A percentile compares a stretch with the other conserved stretches of the same genome.
Conservation (phyloP, 352 stramenopile species). For the Pythium folliculosum region DNA sequence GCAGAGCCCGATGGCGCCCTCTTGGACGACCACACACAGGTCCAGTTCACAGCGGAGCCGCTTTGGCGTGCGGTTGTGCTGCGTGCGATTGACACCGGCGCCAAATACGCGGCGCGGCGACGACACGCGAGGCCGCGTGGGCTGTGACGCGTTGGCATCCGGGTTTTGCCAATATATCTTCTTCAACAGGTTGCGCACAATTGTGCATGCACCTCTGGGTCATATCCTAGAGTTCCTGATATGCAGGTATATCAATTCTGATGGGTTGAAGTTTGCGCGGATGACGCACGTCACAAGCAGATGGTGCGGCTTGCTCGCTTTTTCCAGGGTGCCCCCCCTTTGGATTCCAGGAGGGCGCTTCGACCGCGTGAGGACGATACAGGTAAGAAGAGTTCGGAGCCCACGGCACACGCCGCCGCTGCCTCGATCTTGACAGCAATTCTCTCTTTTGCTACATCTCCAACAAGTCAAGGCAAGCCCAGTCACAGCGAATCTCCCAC, state of each 20-base stretch:
- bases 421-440: background rate
- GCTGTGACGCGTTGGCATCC: background rate
- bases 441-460: constrained; percentile 1
- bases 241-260: constrained; percentile 12
- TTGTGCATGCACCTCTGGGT: no score
- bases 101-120: background rate
- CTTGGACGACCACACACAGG: background rate
- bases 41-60: background rate
- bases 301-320: constrained; percentile 21
- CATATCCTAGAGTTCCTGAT: background rate
- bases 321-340: constrained; percentile 8
- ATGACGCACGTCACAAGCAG: constrained; percentile 25
- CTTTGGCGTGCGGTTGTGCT: background rate
- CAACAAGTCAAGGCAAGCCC: background rate
- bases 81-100: background rate
- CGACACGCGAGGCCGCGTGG: background rate
- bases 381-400: background rate
- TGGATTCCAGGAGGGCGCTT: background rate
- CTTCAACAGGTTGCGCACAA: background rate
- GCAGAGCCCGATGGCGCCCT: no score
- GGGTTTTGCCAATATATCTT: constrained; percentile 7
- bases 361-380: background rate
- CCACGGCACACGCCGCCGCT: background rate
- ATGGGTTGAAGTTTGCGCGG: constrained; percentile 20
- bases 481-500: constrained; percentile 3